phyloP scores from a whole-genome alignment of 371 early-diverging fungal genomes.

The Rhizopus microsporus region DNA sequence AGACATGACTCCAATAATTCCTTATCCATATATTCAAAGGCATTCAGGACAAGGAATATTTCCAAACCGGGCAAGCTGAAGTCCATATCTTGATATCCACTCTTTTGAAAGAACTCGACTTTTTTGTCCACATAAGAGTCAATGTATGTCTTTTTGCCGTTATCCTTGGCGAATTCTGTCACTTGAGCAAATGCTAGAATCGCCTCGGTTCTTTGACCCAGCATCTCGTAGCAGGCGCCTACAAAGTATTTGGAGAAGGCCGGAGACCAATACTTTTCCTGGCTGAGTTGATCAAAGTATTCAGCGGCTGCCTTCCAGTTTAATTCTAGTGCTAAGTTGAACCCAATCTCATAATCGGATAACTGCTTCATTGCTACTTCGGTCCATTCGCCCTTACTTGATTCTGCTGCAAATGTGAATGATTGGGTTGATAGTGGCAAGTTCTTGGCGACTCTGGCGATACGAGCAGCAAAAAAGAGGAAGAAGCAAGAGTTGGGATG shows the following conservation, averaged over 20 bases:
- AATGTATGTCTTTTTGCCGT: slow-evolving; percentile 49
- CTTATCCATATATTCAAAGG: slow-evolving; percentile 56
- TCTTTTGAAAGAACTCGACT: slow-evolving; percentile 54
- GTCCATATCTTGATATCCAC: slow-evolving; percentile 60
- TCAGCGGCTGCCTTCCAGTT: slow-evolving; percentile 54
- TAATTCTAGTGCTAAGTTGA: slow-evolving; percentile 56
- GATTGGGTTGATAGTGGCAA: slow-evolving; percentile 57
- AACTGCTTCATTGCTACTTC: slow-evolving; percentile 54
- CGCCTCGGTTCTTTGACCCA: slow-evolving; percentile 53
- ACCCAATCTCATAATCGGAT: slow-evolving; percentile 62
- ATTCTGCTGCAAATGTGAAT: slow-evolving; percentile 52
- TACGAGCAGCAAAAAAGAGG: slow-evolving; percentile 58
- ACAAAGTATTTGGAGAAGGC: slow-evolving; percentile 62
- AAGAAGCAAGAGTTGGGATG: slow-evolving; percentile 65
- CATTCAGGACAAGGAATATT: slow-evolving; percentile 60
- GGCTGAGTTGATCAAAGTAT: slow-evolving; percentile 50
- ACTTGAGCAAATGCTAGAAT: slow-evolving; percentile 53
- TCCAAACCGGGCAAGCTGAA: slow-evolving; percentile 59
- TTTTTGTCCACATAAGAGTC: slow-evolving; percentile 59
- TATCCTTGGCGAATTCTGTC: slow-evolving; percentile 42
- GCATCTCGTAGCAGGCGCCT: slow-evolving; percentile 57
- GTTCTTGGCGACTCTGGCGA: slow-evolving; percentile 51
- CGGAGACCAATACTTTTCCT: slow-evolving; percentile 63
- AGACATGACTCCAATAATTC: slow-evolving; percentile 44
- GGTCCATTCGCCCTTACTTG: slow-evolving; percentile 57